Base-by-base conservation (phyloP, 495 filamentous ascomycete genomes). In the Penicillium argentinense region DNA sequence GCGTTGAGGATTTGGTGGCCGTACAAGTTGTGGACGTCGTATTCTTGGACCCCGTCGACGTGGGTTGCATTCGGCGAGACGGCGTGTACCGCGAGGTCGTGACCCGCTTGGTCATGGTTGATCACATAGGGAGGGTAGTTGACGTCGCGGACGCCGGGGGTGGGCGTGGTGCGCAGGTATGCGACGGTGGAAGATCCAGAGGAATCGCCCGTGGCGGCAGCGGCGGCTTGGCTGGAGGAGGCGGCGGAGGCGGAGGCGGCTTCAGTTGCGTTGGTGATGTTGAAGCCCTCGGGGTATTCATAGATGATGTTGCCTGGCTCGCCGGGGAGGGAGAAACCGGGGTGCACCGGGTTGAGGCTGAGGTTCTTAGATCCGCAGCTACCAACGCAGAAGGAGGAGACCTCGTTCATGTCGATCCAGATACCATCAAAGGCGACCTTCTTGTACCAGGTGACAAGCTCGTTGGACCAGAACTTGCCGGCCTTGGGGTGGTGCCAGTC, bases 41-140 rank as follows among this genome's bases (percentile, higher is more conserved):
- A 95, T 53, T 93, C 84, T 44, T 78, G 53, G 11, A 77, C 79
- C 3, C 87, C 86, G 39, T 88, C 85, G 22, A 73, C 64, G 47
- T 93, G 87, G 2, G 87, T 92, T 2, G 86, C 85, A 56, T 95
- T 91, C 0, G 89, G 85, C 21, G 77, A 81, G 11, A 92, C 72
- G 5, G 88, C 87, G 56, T 91, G 83, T 2, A 82, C 80, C 16
- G 79, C 83, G 16, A 95, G 73, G 44, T 89, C 88, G 17, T 87
- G 83, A 1, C 66, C 76, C 25, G 38, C 47, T 25, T 90, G 76
- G n/a, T 80, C 81, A 50, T 93, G 79, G 64, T 95, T 86, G 62
- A 95, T 83, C 4, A 80, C 81, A 51, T 95, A 95, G 5, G 89
- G 89, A 11, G 89, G 89, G 60, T 85, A 73, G 50, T 89, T 85